These are phyloP conservation scores for Eimeria praecox DNA, from an alignment of 169 alveolate genomes.

Conservation along the genomic window DNA sequence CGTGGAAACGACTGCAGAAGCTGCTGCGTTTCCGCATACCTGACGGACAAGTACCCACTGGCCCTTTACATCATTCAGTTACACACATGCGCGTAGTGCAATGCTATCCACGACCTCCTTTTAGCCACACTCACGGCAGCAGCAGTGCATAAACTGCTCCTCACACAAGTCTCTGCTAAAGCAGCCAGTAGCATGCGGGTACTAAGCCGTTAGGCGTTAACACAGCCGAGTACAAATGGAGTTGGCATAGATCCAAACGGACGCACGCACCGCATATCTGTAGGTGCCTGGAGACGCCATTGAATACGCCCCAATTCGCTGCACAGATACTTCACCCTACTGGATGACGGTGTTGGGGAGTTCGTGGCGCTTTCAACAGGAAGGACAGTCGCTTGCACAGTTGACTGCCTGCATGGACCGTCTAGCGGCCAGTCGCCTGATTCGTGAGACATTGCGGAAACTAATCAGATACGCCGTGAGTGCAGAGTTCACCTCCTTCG, in stretches of 20 bases:
- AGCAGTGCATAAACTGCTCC: not conserved
- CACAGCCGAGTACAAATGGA: slow-evolving; percentile 14
- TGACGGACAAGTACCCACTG: slow-evolving; percentile 22
- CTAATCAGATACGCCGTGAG: not conserved
- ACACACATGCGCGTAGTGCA: not conserved
- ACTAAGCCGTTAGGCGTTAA: not conserved
- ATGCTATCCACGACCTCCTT: not conserved
- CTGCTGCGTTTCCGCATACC: slow-evolving; percentile 26
- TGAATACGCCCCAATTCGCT: not conserved
- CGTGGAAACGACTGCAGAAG: slow-evolving; percentile 44
- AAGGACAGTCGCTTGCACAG: not conserved
- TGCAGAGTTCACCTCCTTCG: slow-evolving; percentile 10
- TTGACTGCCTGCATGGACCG: not conserved
- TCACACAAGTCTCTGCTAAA: not conserved
- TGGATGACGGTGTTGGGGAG: not conserved
- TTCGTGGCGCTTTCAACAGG: slow-evolving; percentile 25
- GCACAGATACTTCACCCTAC: not conserved
- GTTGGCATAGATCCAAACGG: slow-evolving; percentile 16
- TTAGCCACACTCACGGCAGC: not conserved
- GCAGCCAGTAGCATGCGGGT: not conserved
- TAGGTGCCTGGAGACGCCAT: slow-evolving; percentile 33
- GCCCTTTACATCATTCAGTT: not conserved
- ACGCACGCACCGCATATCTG: slow-evolving; percentile 2
- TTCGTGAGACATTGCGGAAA: not conserved
- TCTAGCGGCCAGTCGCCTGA: not conserved